phyloP scores from a whole-genome alignment of 129 eudicot genomes.

The Tanacetum coccineum region DNA sequence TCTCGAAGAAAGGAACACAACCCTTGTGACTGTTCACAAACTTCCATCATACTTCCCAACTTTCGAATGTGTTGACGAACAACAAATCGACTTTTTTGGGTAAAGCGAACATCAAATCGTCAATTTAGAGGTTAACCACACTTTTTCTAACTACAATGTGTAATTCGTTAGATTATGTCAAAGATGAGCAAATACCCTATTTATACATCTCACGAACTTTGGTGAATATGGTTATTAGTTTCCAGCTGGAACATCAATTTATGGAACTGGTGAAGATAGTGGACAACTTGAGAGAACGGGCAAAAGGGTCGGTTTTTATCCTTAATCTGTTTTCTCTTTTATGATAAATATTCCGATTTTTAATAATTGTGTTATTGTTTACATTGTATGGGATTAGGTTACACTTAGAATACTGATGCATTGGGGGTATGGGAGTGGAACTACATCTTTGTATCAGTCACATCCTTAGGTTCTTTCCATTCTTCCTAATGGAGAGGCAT shows the following conservation, averaged over 20 bases:
- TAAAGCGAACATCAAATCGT: constrained; percentile 66
- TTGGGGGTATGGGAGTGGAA: too few species aligned
- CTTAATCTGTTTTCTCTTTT: too few species aligned
- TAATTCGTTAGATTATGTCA: background rate
- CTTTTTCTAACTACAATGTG: background rate
- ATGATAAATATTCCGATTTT: too few species aligned
- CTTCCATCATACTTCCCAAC: constrained; percentile 65
- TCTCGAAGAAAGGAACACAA: constrained; percentile 55
- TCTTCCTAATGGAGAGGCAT: too few species aligned
- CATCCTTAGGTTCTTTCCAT: too few species aligned
- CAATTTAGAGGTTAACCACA: constrained; percentile 45
- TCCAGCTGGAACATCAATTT: constrained; percentile 82
- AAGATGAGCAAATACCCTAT: background rate
- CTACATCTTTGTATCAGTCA: too few species aligned
- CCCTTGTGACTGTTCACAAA: constrained; percentile 22
- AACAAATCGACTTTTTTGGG: too few species aligned
- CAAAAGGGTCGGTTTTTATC: too few species aligned
- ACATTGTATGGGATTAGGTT: too few species aligned
- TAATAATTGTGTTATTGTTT: too few species aligned
- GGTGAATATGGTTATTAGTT: constrained; percentile 38
- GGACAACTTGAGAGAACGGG: constrained; percentile 98
- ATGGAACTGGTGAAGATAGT: constrained; percentile 98
- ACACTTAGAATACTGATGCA: too few species aligned
- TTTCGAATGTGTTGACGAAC: constrained; percentile 44
- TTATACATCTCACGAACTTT: constrained; percentile 12